Evolutionary conservation across 352 stramenopile genomes (phyloP), one percentile per base, ranked within the genome.

Genomic region (Poterioochromonas sp.): DNA sequence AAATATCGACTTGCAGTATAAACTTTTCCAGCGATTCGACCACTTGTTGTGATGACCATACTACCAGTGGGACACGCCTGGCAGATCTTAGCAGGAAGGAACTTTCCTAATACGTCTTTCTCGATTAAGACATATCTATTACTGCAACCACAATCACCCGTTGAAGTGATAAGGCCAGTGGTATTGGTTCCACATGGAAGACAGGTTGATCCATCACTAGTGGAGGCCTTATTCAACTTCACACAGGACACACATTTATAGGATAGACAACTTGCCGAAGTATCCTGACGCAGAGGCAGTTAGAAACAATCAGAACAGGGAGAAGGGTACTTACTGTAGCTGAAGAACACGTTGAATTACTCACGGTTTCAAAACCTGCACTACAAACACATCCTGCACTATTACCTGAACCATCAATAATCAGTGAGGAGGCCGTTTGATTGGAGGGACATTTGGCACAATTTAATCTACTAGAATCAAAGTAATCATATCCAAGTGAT

Each of bases 1-100:
- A 69, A 81, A 39, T 87, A 88, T 18, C 79, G 34, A 22, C 77
- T 62, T 47, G 88, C 84, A 5, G 68, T 78, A 40, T 83, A 80
- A 32, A 84, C 87, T 32, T 81, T 86, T 63, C 84, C 85, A 0
- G 80, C 73, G 69, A 88, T 91, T 22, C 64, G 29, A 0, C 1
- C 5, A 74, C 18, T 18, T 34, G 15, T 26, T 29, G 39, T 58
- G 1, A 74, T 39, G 8, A 54, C 39, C 37, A 29, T 1, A 26
- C 2, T 74, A 1, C 65, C 39, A 54, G 65, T 26, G 29, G 65
- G 65, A 74, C 65, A 74, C 8, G 20, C 2, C 3, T 2, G 1
- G 29, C 65, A 74, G 15, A 35, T n/a, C 32, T 74, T 74, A 58
- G 5, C 20, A 35, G 65, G 12, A 15, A 74, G 40, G 3, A 54